Base-by-base conservation (phyloP, 805 yeast species). In the Candida pseudofarinosa region DNA sequence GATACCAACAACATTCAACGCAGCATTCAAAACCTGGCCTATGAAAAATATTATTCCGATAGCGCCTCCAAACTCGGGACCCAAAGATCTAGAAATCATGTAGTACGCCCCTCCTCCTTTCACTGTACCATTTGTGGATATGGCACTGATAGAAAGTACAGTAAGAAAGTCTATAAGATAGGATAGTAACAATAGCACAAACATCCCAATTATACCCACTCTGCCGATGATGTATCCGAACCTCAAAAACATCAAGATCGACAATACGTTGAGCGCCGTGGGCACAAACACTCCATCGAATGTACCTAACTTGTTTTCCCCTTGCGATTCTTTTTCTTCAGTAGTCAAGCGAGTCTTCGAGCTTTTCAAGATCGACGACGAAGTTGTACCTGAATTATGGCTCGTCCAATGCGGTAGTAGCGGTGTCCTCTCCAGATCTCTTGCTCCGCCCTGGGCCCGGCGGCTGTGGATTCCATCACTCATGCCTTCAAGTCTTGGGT, bases 31-130 rank as follows among this genome's bases (percentile, higher is more conserved):
- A 6, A 90, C 89, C 66, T 93, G 99, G 0, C 99, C 99, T 41
- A 93, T 73, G 57, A 85, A 95, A 61, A 93, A 93, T 18, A 93
- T 91, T 20, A 93, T 73, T 1, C 99, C 99, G 49, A 93, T 91
- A 3, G 97, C 85, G 3, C 99, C 99, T 19, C 99, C 99, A 64
- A 93, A 93, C 60, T 93, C 99, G 3, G 97, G 97, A 0, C 99
- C 99, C 47, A 93, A 68, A 28, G 96, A 84, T 51, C 99, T 74
- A 28, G 96, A 85, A 46, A 93, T 88, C 97, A 93, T 93, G 56
- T 89, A 93, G 60, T 93, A 93, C 0, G 98, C 97, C 38, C 99
- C 99, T 13, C 99, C 99, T 12, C 98, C 98, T 52, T 89, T 79
- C 2, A 93, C 98, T 0, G 95, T 88, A 17, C 99, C 99, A 58